phyloP scores from a whole-genome alignment of 73 alveolate species.

The Paramecium pentaurelia region DNA sequence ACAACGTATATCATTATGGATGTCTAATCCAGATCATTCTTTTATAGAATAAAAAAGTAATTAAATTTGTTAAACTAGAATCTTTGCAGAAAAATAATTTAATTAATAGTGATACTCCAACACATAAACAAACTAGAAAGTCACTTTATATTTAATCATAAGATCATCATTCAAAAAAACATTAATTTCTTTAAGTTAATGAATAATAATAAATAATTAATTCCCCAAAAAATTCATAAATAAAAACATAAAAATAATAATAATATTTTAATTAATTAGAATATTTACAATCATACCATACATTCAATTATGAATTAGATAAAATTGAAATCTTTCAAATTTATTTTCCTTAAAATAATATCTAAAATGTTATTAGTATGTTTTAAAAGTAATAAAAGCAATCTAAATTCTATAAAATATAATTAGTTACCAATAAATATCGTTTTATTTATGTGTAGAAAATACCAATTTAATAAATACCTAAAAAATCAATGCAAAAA shows the following conservation, averaged over 20 bases:
- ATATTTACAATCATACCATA: neutral
- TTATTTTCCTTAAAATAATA: neutral
- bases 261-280: neutral
- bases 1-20: neutral
- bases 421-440: neutral
- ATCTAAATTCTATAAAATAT: neutral
- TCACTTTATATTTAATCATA: neutral
- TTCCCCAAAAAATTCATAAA: neutral
- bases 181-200: neutral
- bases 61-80: neutral
- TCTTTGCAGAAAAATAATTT: neutral
- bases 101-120: neutral
- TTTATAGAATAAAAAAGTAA: neutral
- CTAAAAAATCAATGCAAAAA: neutral
- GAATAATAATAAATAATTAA: neutral
- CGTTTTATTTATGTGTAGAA: neutral
- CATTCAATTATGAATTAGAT: neutral
- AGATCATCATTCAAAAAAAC: neutral
- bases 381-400: neutral
- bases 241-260: neutral
- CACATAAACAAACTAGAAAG: neutral
- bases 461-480: neutral
- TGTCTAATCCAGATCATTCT: neutral
- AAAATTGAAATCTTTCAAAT: neutral
- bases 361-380: neutral